Evolutionary conservation across 73 alveolate genomes (phyloP).

Genomic region (Diophrys appendiculata): DNA sequence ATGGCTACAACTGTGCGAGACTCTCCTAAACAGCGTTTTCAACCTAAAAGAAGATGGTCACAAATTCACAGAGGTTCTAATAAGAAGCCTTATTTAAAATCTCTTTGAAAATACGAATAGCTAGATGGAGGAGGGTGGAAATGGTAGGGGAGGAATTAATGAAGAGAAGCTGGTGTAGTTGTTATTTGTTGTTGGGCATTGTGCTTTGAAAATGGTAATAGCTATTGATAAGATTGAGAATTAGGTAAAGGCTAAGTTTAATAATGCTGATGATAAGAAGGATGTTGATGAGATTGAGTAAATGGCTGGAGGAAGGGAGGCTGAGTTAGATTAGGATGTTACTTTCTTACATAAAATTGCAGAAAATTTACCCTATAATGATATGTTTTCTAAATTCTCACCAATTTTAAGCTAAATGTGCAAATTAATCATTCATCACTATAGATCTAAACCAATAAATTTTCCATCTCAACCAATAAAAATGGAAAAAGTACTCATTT

Average conservation of each 20-base stretch:
- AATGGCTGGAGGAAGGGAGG: constrained; percentile 95
- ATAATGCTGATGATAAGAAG: constrained; percentile 52
- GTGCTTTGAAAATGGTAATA: constrained; percentile 84
- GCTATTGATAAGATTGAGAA: constrained; percentile 88
- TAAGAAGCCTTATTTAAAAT: background rate
- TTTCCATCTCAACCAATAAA: too few species aligned
- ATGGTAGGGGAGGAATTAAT: background rate
- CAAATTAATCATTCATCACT: constrained; percentile 38
- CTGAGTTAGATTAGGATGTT: constrained; percentile 82
- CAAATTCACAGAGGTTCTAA: background rate
- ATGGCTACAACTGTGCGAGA: too few species aligned
- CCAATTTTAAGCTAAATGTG: constrained; percentile 56
- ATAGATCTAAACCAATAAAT: background rate
- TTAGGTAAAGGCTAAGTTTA: too few species aligned
- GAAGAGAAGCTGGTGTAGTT: constrained; percentile 74
- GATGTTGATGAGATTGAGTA: constrained; percentile 72
- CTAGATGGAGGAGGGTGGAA: background rate
- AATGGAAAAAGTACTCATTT: constrained; percentile 75
- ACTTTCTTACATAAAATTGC: constrained; percentile 67
- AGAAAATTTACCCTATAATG: constrained; percentile 66
- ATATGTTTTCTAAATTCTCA: constrained; percentile 67
- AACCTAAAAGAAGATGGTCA: background rate
- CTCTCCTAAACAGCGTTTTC: too few species aligned
- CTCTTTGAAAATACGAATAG: background rate
- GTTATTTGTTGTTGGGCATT: constrained; percentile 85